Percentiles rank a stretch among this genome's conserved stretches.
These are phyloP conservation scores for Fusarium armeniacum DNA, from an alignment of 2,329 filamentous ascomycete species.

Conservation along the genomic window DNA sequence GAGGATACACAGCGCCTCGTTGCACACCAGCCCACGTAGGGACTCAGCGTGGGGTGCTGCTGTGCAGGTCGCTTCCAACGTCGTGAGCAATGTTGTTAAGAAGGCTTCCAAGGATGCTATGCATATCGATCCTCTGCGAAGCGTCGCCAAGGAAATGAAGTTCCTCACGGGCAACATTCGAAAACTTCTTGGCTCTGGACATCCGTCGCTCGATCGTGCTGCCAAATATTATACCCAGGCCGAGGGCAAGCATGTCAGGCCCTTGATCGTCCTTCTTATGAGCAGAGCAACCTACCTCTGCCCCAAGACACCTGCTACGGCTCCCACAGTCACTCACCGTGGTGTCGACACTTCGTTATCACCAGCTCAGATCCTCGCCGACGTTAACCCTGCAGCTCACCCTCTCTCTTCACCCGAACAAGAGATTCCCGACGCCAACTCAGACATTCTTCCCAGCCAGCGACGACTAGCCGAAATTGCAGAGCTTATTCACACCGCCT, in stretches of 20 bases:
- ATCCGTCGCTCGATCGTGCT: slow-evolving; percentile 92
- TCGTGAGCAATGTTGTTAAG: slow-evolving; percentile 77
- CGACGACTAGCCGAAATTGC: slow-evolving; percentile 95
- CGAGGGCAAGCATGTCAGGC: slow-evolving; percentile 96
- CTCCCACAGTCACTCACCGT: slow-evolving; percentile 58
- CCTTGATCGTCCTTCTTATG: slow-evolving; percentile 96
- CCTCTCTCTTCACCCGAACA: slow-evolving; percentile 58
- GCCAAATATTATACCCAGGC: slow-evolving; percentile 98
- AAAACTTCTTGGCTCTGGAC: slow-evolving; percentile 91
- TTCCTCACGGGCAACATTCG: slow-evolving; percentile 94
- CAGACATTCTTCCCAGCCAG: slow-evolving; percentile 91
- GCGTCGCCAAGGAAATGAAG: slow-evolving; percentile 97
- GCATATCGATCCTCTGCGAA: slow-evolving; percentile 86
- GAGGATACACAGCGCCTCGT: slow-evolving; percentile 51
- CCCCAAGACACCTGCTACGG: slow-evolving; percentile 66
- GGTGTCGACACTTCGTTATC: slow-evolving; percentile 69
- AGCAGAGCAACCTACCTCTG: slow-evolving; percentile 89
- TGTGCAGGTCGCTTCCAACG: slow-evolving; percentile 76
- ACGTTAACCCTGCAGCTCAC: slow-evolving; percentile 79
- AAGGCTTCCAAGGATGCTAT: slow-evolving; percentile 74
- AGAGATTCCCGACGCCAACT: slow-evolving; percentile 58
- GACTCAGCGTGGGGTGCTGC: slow-evolving; percentile 82
- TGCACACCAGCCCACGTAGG: slow-evolving; percentile 62
- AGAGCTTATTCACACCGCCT: slow-evolving; percentile 97
- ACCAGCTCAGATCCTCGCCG: slow-evolving; percentile 73